Percentiles rank a stretch among this genome's conserved stretches.
Conservation (phyloP, 176 grass and related monocot species). For the Phragmites australis region DNA sequence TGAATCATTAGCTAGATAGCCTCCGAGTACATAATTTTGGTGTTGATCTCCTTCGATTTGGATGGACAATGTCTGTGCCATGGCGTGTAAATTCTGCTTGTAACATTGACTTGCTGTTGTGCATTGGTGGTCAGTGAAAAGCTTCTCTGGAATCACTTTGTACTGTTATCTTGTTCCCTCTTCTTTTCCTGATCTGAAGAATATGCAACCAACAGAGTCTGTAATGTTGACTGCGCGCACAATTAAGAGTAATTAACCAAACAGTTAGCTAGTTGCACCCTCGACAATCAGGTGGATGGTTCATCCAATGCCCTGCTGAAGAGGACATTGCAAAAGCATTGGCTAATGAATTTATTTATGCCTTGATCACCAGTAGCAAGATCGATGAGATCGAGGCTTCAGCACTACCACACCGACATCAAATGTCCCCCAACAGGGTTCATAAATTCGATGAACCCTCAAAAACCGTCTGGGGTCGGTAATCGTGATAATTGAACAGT, state of each 20-base stretch:
- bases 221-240: no score
- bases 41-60: constrained; percentile 5
- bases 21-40: constrained; percentile 10
- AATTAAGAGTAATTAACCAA: background rate
- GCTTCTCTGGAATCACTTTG: background rate
- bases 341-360: background rate
- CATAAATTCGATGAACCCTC: no score
- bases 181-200: background rate
- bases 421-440: no score
- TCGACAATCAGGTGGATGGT: background rate
- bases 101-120: background rate
- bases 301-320: constrained; percentile 30
- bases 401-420: no score
- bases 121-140: background rate
- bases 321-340: constrained; percentile 13
- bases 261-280: background rate
- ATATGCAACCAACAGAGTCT: background rate
- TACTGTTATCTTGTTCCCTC: background rate
- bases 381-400: no score
- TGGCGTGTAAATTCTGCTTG: background rate
- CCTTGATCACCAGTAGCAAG: background rate
- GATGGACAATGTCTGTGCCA: background rate
- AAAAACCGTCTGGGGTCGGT: no score
- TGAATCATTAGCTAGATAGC: background rate
- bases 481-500: no score